Percentiles rank a stretch among this genome's conserved stretches.
phyloP scores from a whole-genome alignment of 805 yeast genomes.

The Candida dajiaensis region DNA sequence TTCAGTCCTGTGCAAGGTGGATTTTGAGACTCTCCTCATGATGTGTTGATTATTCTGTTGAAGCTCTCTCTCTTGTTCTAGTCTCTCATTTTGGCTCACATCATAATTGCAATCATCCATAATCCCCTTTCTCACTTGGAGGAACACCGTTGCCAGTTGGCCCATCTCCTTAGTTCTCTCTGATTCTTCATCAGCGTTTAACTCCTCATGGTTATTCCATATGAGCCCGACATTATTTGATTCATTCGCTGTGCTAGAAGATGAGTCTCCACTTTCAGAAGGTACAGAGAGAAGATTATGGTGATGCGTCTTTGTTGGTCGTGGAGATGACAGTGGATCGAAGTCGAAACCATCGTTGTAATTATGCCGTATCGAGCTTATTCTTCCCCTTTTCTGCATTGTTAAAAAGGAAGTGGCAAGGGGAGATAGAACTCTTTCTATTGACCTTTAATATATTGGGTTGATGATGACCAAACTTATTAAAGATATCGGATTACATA shows the following conservation, averaged over 20 bases:
- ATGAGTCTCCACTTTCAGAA: background rate
- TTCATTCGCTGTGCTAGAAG: background rate
- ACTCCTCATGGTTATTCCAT: background rate
- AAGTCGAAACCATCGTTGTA: constrained; percentile 20
- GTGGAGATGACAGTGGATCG: constrained; percentile 15
- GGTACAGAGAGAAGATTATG: background rate
- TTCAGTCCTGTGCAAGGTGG: constrained; percentile 41
- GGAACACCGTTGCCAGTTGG: constrained; percentile 33
- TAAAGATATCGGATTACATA: too few relatives aligned
- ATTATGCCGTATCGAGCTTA: constrained; percentile 7
- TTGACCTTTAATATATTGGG: too few relatives aligned
- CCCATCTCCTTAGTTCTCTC: constrained; percentile 26
- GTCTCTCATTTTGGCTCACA: constrained; percentile 10
- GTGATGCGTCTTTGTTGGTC: background rate
- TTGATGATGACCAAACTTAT: too few relatives aligned
- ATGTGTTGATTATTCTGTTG: background rate
- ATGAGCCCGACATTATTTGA: background rate
- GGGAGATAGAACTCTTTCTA: too few relatives aligned
- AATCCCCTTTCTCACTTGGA: constrained; percentile 38
- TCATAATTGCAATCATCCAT: constrained; percentile 39
- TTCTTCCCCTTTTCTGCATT: background rate
- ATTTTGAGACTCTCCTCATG: constrained; percentile 23
- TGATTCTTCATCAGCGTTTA: constrained; percentile 4
- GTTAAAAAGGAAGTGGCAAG: too few relatives aligned
- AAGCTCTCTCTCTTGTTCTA: constrained; percentile 18